Percentiles rank a stretch among this genome's conserved stretches.
Conservation (phyloP, 805 yeast species). For the Kockiozyma suomiensis region DNA sequence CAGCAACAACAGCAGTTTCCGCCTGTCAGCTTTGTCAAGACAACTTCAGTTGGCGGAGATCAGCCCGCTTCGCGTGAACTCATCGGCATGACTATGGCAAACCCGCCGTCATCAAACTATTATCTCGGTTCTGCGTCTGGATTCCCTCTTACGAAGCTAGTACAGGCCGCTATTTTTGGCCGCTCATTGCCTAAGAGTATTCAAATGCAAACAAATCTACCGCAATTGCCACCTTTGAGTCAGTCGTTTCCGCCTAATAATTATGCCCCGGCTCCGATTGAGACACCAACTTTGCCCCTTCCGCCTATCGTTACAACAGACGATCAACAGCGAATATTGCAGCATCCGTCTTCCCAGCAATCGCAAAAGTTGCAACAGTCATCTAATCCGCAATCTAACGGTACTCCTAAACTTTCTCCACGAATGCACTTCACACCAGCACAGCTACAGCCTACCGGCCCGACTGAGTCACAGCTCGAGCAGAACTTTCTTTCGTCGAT, state of each 20-base stretch:
- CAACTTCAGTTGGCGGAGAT: constrained; percentile 14
- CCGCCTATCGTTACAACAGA: constrained; percentile 6
- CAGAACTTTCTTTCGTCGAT: constrained; percentile 15
- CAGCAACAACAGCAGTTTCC: constrained; percentile 17
- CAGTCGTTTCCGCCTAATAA: background rate
- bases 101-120: constrained; percentile 19
- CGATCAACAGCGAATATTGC: background rate
- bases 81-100: constrained; percentile 16
- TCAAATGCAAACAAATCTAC: constrained; percentile 17
- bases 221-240: constrained; percentile 16
- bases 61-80: constrained; percentile 23
- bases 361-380: too few relatives aligned
- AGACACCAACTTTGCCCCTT: constrained; percentile 3
- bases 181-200: constrained; percentile 15
- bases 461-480: constrained; percentile 15
- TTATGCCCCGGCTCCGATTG: constrained; percentile 6
- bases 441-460: background rate
- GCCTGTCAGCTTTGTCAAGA: constrained; percentile 24
- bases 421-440: background rate
- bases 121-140: constrained; percentile 32
- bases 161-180: constrained; percentile 32
- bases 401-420: background rate
- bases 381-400: too few relatives aligned
- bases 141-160: constrained; percentile 30
- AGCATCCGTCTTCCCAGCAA: background rate